Conservation (phyloP, 2,329 filamentous ascomycete genomes). For the Gaeumannomyces sp. region DNA sequence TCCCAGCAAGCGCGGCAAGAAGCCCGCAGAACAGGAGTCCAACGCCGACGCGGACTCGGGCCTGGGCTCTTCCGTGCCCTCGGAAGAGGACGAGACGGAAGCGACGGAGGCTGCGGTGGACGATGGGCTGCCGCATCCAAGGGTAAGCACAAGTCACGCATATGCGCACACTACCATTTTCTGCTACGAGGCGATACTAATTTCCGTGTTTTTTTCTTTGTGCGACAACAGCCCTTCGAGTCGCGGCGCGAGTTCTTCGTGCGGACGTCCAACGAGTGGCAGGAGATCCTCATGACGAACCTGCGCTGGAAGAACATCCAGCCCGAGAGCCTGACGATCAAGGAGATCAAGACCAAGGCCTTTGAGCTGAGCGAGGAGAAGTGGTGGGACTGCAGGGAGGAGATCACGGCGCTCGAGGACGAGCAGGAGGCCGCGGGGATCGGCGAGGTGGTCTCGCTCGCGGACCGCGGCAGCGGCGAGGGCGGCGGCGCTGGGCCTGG, state of each 20-base stretch:
- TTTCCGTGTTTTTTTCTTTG: slow-evolving; percentile 8
- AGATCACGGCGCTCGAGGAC: slow-evolving; percentile 85
- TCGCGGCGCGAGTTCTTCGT: slow-evolving; percentile 86
- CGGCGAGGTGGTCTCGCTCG: slow-evolving; percentile 84
- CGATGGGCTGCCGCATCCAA: slow-evolving; percentile 68
- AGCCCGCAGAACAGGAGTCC: slow-evolving; percentile 34
- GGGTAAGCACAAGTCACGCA: slow-evolving; percentile 32
- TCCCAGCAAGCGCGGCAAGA: slow-evolving; percentile 52
- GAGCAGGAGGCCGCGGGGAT: slow-evolving; percentile 95
- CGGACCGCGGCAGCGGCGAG: slow-evolving; percentile 59
- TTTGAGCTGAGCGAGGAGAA: slow-evolving; percentile 92
- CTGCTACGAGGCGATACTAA: slow-evolving; percentile 6
- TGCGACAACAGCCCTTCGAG: slow-evolving; percentile 72
- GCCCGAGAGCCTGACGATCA: slow-evolving; percentile 65
- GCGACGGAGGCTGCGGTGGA: slow-evolving; percentile 46
- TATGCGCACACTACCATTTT: not conserved
- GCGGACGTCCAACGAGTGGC: slow-evolving; percentile 84
- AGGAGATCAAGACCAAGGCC: slow-evolving; percentile 87
- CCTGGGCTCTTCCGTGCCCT: slow-evolving; percentile 18
- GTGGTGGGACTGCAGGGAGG: slow-evolving; percentile 98
- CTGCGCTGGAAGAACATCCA: slow-evolving; percentile 62
- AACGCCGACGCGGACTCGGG: slow-evolving; percentile 31
- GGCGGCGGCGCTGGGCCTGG: slow-evolving; percentile 35
- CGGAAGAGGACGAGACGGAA: slow-evolving; percentile 42
- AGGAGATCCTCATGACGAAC: slow-evolving; percentile 73